A percentile compares a stretch with the other conserved stretches of the same genome.
phyloP scores from a whole-genome alignment of 208 protist genomes.

The Acanthamoeba triangularis region DNA sequence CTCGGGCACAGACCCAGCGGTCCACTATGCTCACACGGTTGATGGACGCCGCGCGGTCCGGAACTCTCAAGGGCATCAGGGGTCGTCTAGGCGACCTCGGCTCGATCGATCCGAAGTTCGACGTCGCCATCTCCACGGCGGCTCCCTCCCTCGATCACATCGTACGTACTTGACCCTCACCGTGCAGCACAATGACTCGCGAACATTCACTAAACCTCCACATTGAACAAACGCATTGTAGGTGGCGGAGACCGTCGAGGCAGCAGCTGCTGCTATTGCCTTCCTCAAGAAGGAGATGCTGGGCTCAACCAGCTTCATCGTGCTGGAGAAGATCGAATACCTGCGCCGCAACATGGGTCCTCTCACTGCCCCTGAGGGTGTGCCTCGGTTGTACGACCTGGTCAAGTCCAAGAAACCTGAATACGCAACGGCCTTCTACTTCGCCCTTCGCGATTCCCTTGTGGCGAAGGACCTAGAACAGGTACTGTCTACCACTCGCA shows the following conservation, averaged over 20 bases:
- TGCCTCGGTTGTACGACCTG: constrained; percentile 94
- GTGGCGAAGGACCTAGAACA: constrained; percentile 96
- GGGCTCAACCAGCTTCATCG: constrained; percentile 98
- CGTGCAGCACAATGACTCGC: no score
- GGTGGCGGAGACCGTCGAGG: constrained; percentile 96
- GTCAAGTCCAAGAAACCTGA: constrained; percentile 89
- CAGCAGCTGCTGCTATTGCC: constrained; percentile 95
- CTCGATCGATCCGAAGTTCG: constrained; percentile 97
- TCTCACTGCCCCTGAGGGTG: constrained; percentile 80
- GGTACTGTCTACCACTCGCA: constrained; percentile 84
- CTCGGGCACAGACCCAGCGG: neutral
- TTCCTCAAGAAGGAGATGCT: constrained; percentile 96
- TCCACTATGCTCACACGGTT: constrained; percentile 29
- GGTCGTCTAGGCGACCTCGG: constrained; percentile 99
- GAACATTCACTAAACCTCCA: neutral
- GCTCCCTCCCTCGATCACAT: constrained; percentile 97
- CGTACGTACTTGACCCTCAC: constrained; percentile 89
- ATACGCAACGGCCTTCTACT: constrained; percentile 96
- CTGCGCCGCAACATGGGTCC: constrained; percentile 85
- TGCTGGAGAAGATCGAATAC: constrained; percentile 96
- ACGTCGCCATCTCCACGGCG: constrained; percentile 98
- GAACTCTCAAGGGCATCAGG: constrained; percentile 86
- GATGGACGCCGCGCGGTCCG: constrained; percentile 77
- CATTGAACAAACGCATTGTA: neutral
- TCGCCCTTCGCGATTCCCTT: constrained; percentile 98